A percentile compares a stretch with the other conserved stretches of the same genome.
Evolutionary conservation across 208 protist species (phyloP).

Genomic region (Trichomonas tenax): DNA sequence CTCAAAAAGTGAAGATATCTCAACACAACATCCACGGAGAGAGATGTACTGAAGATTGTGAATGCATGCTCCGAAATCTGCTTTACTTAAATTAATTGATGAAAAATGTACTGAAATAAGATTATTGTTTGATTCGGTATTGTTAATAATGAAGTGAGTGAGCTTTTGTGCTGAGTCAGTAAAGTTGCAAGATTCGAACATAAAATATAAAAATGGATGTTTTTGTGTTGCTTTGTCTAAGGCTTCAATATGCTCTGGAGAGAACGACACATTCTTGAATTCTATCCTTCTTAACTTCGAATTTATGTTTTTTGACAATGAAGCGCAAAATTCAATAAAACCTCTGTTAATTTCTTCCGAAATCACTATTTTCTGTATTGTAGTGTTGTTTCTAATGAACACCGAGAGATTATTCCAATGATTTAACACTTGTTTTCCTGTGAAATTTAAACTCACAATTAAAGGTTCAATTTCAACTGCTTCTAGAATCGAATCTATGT

Average conservation of each 20-base stretch:
- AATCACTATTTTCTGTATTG: not conserved
- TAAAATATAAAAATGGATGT: not conserved
- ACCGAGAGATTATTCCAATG: not conserved
- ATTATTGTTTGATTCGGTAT: not conserved
- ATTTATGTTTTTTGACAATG: not conserved
- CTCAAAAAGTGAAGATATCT: not conserved
- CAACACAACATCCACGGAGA: not conserved
- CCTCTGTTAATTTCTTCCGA: not conserved
- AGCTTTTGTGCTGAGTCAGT: not conserved
- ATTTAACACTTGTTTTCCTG: not conserved
- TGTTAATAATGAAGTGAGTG: not conserved
- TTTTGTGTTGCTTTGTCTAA: not conserved
- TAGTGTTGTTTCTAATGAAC: not conserved
- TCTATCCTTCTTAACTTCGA: not conserved
- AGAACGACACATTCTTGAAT: not conserved
- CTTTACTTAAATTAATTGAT: not conserved
- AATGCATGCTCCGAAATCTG: not conserved
- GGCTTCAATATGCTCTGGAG: not conserved
- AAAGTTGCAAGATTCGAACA: not conserved
- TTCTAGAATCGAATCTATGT: not conserved
- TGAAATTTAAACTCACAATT: not conserved
- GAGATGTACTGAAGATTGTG: not conserved
- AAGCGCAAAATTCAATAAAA: not conserved
- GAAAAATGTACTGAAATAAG: not conserved
- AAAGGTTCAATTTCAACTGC: not conserved